A percentile compares a stretch with the other conserved stretches of the same genome.
These are phyloP conservation scores for Cinnamomum chago DNA, from an alignment of 164 flowering plant genomes.

Conservation along the genomic window DNA sequence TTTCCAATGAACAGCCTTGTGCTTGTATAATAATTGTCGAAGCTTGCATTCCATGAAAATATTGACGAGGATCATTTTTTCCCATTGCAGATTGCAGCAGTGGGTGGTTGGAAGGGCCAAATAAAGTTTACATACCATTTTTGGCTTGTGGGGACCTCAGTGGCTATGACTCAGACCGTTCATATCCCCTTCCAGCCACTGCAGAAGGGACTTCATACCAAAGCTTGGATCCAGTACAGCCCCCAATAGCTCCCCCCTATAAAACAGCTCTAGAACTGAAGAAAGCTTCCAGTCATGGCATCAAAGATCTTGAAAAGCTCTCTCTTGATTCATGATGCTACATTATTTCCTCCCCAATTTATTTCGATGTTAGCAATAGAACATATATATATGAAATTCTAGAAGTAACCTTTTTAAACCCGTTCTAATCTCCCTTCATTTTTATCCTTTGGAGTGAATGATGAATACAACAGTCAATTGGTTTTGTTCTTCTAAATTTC, in stretches of 20 bases:
- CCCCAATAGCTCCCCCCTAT: conserved; percentile 96
- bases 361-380: not conserved
- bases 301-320: conserved; percentile 51
- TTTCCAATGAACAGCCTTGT: too few relatives aligned
- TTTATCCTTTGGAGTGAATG: too few relatives aligned
- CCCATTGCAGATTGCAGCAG: conserved; percentile 79
- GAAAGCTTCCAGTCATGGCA: conserved; percentile 77
- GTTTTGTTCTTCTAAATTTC: too few relatives aligned
- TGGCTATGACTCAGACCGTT: conserved; percentile 95
- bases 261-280: conserved; percentile 87
- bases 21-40: too few relatives aligned
- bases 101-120: conserved; percentile 95
- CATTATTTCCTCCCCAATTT: not conserved
- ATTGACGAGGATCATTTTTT: not conserved
- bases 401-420: too few relatives aligned
- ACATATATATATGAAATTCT: too few relatives aligned
- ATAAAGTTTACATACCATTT: conserved; percentile 93
- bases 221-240: conserved; percentile 93
- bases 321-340: conserved; percentile 40
- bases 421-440: too few relatives aligned
- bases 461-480: too few relatives aligned
- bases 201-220: conserved; percentile 66
- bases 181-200: conserved; percentile 81
- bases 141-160: conserved; percentile 92
- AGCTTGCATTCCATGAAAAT: not conserved